A percentile compares a stretch with the other conserved stretches of the same genome.
phyloP scores from a whole-genome alignment of 441 rosid species.

The Brassica hybrid region DNA sequence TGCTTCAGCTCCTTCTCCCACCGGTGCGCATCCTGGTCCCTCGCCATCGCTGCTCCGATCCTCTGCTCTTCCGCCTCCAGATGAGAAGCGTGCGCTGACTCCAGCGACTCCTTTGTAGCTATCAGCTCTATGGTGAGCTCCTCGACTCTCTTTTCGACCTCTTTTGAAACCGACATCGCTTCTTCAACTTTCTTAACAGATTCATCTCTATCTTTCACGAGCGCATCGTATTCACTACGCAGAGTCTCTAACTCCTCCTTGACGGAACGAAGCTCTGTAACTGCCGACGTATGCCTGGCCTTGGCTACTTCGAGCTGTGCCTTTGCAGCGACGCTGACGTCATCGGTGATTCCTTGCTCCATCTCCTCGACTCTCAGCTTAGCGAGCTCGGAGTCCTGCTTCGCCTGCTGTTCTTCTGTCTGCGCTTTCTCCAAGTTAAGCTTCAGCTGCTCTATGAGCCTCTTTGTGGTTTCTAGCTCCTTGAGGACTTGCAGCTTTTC shows the following conservation, averaged over 20 bases:
- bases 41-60: constrained; percentile 87
- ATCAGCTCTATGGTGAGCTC: constrained; percentile 87
- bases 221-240: constrained; percentile 57
- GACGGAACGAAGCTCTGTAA: constrained; percentile 66
- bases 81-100: constrained; percentile 89
- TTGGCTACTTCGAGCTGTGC: constrained; percentile 91
- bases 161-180: constrained; percentile 72
- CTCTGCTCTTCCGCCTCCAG: constrained; percentile 92
- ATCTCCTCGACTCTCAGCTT: constrained; percentile 87
- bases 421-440: constrained; percentile 81
- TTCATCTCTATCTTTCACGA: constrained; percentile 61
- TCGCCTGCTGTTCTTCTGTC: constrained; percentile 92
- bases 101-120: constrained; percentile 79
- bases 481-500: constrained; percentile 61
- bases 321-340: constrained; percentile 89
- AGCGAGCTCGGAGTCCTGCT: constrained; percentile 94
- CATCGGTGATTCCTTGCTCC: constrained; percentile 91
- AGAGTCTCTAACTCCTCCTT: constrained; percentile 68
- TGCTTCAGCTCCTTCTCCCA: constrained; percentile 94
- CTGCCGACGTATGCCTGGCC: constrained; percentile 74
- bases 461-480: constrained; percentile 80
- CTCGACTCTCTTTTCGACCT: constrained; percentile 83
- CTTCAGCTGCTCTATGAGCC: constrained; percentile 84
- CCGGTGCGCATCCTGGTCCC: constrained; percentile 76
- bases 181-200: constrained; percentile 76